Conservation (phyloP, 2,329 filamentous ascomycete species). For the Trichoderma sp. region DNA sequence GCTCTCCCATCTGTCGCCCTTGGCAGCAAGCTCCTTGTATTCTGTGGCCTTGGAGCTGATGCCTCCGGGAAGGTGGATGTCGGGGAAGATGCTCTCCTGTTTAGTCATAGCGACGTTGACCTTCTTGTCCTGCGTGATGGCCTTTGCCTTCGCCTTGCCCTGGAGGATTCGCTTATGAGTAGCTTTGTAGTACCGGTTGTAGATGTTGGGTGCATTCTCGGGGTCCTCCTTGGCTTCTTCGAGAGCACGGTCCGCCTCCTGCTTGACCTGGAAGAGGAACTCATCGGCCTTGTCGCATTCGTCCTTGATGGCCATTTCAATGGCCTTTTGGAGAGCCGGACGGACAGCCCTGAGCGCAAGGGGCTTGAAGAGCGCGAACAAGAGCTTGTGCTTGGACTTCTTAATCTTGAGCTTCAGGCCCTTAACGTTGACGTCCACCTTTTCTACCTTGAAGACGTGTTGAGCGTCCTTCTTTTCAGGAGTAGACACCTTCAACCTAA, state of each 20-base stretch:
- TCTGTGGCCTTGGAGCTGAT: constrained; percentile 93
- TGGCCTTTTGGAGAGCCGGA: constrained; percentile 78
- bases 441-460: constrained; percentile 93
- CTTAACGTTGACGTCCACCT: constrained; percentile 78
- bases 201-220: constrained; percentile 75
- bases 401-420: constrained; percentile 84
- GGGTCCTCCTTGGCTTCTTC: constrained; percentile 59
- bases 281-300: constrained; percentile 73
- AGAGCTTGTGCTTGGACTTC: constrained; percentile 90
- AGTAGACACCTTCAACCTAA: constrained; percentile 85
- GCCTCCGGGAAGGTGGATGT: constrained; percentile 75
- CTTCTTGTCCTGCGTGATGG: constrained; percentile 62
- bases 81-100: constrained; percentile 84
- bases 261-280: constrained; percentile 72
- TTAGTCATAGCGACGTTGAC: constrained; percentile 58
- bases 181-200: constrained; percentile 77
- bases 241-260: constrained; percentile 73
- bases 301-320: constrained; percentile 87
- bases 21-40: constrained; percentile 81
- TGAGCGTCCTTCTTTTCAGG: constrained; percentile 71
- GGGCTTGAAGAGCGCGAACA: constrained; percentile 85
- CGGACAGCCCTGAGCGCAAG: constrained; percentile 79
- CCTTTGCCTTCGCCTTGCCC: constrained; percentile 74
- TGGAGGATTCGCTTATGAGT: constrained; percentile 70
- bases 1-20: constrained; percentile 93